Evolutionary conservation across 1,139 yeast genomes (phyloP).

Genomic region (Magnusiomyces magnusii): DNA sequence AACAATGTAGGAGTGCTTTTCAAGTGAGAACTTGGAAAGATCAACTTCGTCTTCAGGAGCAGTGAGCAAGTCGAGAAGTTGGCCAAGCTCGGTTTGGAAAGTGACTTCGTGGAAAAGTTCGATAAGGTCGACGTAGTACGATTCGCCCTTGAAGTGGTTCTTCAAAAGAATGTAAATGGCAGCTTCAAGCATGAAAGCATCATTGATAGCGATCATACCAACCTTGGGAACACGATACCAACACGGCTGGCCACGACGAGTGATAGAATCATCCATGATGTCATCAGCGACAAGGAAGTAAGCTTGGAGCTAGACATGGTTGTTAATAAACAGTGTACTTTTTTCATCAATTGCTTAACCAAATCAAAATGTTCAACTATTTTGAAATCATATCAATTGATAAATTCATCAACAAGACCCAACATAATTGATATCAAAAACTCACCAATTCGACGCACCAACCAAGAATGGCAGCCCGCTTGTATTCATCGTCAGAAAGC

Average conservation of each 20-base stretch:
- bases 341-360: not conserved
- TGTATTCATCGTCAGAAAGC: slow-evolving; percentile 60
- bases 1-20: slow-evolving; percentile 91
- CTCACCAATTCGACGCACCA: slow-evolving; percentile 78
- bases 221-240: slow-evolving; percentile 83
- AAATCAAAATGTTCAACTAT: no score
- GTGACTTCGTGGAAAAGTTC: slow-evolving; percentile 84
- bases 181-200: slow-evolving; percentile 94
- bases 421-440: no score
- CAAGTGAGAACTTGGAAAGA: slow-evolving; percentile 74
- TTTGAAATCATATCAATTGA: no score
- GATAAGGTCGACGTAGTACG: slow-evolving; percentile 80
- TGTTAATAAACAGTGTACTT: no score
- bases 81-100: slow-evolving; percentile 97
- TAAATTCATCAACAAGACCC: no score
- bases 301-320: slow-evolving; percentile 80
- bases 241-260: slow-evolving; percentile 98
- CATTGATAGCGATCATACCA: slow-evolving; percentile 92
- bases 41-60: slow-evolving; percentile 96
- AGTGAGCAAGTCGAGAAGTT: slow-evolving; percentile 86
- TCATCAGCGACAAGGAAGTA: slow-evolving; percentile 97
- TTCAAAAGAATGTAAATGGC: slow-evolving; percentile 85
- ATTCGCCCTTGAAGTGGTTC: slow-evolving; percentile 74
- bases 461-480: slow-evolving; percentile 82
- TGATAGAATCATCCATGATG: slow-evolving; percentile 95